Conservation (phyloP, 495 filamentous ascomycete species). For the Pyrenopolyporus hunteri region DNA sequence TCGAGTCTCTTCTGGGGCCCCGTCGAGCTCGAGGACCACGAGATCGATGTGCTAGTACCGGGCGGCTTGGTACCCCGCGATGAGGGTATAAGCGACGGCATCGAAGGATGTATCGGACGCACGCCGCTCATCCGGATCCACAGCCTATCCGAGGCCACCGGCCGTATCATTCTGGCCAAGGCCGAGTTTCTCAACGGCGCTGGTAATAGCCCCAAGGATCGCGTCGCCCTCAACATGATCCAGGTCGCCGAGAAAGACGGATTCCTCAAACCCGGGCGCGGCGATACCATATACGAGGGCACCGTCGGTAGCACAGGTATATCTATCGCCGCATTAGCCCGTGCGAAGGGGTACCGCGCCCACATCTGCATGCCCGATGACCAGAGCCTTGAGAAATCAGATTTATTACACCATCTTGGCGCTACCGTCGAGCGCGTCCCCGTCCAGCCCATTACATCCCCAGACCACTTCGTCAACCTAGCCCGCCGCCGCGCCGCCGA, state of each 20-base stretch:
- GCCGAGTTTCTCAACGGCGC: slow-evolving; percentile 96
- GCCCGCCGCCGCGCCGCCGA: slow-evolving; percentile 77
- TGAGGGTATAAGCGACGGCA: slow-evolving; percentile 63
- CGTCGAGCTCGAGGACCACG: slow-evolving; percentile 61
- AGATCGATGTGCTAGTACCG: no score
- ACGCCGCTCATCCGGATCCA: slow-evolving; percentile 90
- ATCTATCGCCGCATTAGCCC: slow-evolving; percentile 85
- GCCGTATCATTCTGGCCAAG: slow-evolving; percentile 91
- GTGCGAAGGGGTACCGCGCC: slow-evolving; percentile 86
- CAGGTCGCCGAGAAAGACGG: slow-evolving; percentile 79
- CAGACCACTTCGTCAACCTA: slow-evolving; percentile 91
- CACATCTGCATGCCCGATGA: slow-evolving; percentile 98
- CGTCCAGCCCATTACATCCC: slow-evolving; percentile 89
- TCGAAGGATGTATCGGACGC: slow-evolving; percentile 93
- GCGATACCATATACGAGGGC: slow-evolving; percentile 96
- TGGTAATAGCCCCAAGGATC: slow-evolving; percentile 94
- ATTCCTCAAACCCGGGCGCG: slow-evolving; percentile 75
- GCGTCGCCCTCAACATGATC: slow-evolving; percentile 91
- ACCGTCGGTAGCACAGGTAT: slow-evolving; percentile 95
- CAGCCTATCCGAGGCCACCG: slow-evolving; percentile 87
- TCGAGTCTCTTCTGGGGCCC: slow-evolving; percentile 50
- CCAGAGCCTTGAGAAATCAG: slow-evolving; percentile 85
- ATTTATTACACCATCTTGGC: slow-evolving; percentile 86
- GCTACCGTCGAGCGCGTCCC: slow-evolving; percentile 87
- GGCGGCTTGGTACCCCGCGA: slow-evolving; percentile 17